Conservation (phyloP, 2,329 filamentous ascomycete genomes). For the Aspergillus tubingensis region DNA sequence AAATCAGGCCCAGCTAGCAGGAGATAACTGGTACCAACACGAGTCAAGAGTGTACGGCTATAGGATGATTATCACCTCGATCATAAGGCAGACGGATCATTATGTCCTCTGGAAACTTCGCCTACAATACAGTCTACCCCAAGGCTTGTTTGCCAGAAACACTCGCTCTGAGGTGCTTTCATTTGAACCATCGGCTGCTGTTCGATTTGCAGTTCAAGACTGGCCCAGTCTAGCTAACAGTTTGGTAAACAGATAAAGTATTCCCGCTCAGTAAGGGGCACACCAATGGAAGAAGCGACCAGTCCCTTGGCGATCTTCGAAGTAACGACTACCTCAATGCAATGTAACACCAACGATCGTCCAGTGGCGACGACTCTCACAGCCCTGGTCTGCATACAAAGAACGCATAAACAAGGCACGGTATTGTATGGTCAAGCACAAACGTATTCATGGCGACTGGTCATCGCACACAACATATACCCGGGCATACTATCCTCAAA, state of each 20-base stretch:
- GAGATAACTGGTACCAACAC: not conserved
- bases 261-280: not conserved
- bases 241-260: not conserved
- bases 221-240: not conserved
- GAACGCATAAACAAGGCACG: not conserved
- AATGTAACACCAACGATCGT: not conserved
- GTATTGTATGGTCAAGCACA: not conserved
- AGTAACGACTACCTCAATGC: not conserved
- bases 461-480: not conserved
- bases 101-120: not conserved
- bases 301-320: not conserved
- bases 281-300: not conserved
- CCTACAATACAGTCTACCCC: not conserved
- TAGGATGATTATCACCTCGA: not conserved
- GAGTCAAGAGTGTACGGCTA: not conserved
- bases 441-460: not conserved
- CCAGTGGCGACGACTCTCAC: not conserved
- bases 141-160: not conserved
- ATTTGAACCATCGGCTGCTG: not conserved
- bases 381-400: not conserved
- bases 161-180: too few species aligned
- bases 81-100: not conserved
- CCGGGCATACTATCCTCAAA: not conserved
- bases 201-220: not conserved
- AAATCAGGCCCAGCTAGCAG: too few species aligned